Evolutionary conservation across 2,329 filamentous ascomycete genomes (phyloP).

Genomic region (Pestalotiopsis sp.): DNA sequence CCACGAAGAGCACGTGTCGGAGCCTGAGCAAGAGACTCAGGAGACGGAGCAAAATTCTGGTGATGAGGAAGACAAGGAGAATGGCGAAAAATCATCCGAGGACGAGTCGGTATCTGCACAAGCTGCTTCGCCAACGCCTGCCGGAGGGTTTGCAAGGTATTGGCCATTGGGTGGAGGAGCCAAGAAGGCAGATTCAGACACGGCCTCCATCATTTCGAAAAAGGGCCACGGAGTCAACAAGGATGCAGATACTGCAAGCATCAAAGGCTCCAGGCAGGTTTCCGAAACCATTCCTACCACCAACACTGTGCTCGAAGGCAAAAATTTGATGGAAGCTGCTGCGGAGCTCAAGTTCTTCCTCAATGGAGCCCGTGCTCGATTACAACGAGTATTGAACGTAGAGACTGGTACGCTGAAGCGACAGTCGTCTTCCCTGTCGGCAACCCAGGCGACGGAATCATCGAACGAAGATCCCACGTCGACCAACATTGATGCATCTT

Average conservation of each 20-base stretch:
- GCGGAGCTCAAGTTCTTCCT: constrained; percentile 85
- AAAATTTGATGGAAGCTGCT: constrained; percentile 81
- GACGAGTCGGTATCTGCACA: constrained; percentile 24
- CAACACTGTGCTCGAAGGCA: constrained; percentile 67
- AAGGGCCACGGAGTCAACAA: constrained; percentile 48
- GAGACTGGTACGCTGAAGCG: constrained; percentile 63
- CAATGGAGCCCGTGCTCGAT: constrained; percentile 75
- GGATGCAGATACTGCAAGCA: constrained; percentile 56
- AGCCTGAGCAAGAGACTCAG: constrained; percentile 41
- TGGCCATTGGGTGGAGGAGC: constrained; percentile 46
- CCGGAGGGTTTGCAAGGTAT: constrained; percentile 55
- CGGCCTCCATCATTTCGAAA: constrained; percentile 63
- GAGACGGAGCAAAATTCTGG: constrained; percentile 39
- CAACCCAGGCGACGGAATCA: neutral
- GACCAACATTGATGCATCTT: constrained; percentile 43
- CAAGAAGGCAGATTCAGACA: constrained; percentile 53
- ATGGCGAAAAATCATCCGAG: constrained; percentile 31
- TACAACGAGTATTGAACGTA: constrained; percentile 65
- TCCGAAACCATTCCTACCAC: constrained; percentile 37
- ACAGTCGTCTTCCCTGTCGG: constrained; percentile 48
- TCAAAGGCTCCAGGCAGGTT: constrained; percentile 35
- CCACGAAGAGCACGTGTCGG: constrained; percentile 48
- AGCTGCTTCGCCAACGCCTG: constrained; percentile 39
- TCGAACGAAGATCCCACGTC: constrained; percentile 21
- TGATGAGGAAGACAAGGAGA: constrained; percentile 31